Base-by-base conservation (phyloP, 2,329 filamentous ascomycete genomes). In the Fusarium longipes region DNA sequence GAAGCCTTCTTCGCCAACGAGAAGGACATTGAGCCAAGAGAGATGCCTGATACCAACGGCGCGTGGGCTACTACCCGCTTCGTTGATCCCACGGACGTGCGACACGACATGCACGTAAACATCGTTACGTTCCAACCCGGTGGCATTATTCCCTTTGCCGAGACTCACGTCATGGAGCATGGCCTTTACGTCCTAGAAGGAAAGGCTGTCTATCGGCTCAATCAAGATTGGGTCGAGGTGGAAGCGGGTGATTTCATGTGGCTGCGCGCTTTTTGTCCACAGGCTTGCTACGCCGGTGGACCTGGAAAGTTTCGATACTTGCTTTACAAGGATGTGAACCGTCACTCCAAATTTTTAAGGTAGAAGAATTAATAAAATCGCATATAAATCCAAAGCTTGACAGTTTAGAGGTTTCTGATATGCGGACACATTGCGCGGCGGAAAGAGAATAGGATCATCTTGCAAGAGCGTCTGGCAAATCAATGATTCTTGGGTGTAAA, bases 161-260 rank as follows among this genome's bases (percentile, higher is more conserved):
- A 65, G 45, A 65, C 63, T 9, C 63, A 65, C 20, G 63, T 65
- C 2, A 65, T 65, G 63, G 63, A 65, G 22, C 63, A 65, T 1
- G 63, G 63, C 4, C 61, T 65, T 14, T 65, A 65, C 8, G 63
- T 65, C 4, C 35, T 65, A 1, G 61, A 65, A 6, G 63, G 63
- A 9, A 65, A 65, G 30, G 63, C 63, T 3, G 63, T 65, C 2
- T 65, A 65, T 11, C 33, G 62, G 8, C 48, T 65, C 1, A 65
- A 65, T 10, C 61, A 65, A 43, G 62, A 65, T 5, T 65, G 59
- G 59, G 61, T 59, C 2, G 61, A 64, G 39, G 61, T 64, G 18
- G 61, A 64, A 8, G 61, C 59, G 2, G 61, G 61, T 27, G 61
- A 64, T 20, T 64, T 64, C 6, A 64, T 64, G 61, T 64, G 59